Evolutionary conservation across 2,329 filamentous ascomycete species (phyloP), one percentile per base, ranked within the genome.

Genomic region (Xylaria sp.): DNA sequence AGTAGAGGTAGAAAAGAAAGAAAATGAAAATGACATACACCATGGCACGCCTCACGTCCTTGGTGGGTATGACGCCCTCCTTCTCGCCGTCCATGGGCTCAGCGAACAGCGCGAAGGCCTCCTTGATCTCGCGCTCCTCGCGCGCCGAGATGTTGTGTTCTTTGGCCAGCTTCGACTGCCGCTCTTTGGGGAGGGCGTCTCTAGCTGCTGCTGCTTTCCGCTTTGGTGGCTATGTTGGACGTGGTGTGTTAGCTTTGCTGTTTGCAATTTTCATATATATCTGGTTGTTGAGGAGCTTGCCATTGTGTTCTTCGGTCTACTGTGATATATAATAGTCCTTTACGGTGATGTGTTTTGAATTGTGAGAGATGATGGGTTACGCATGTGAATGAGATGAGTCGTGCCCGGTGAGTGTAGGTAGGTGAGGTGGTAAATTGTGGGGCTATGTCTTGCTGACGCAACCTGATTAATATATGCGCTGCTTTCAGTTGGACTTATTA

Each of bases 51-150:
- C 90, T 86, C 70, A 94, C 86, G 76, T 93, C 90, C 73, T 84
- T 83, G 3, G 86, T 88, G 13, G 87, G 86, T 58, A 93, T 86
- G 17, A 92, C 89, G 66, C 90, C 90, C 63, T 90, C 83, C 75
- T 93, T 92, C 73, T 94, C 90, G 58, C 90, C 88, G 22, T 89
- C 85, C 79, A 88, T 88, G 39, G 90, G 88, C 72, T 91, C 86
- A 1, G 89, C 83, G 78, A 98, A 99, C 7, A 98, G 86, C 25
- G 87, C 85, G 79, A 96, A 98, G 15, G 94, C 94, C 79, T 97
- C 94, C 74, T 89, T 90, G 76, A 99, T 97, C 81, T 97, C 94
- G 72, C 87, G 86, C 81, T 98, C 95, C 80, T 97, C 91, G 70
- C 91, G 88, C 45, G 90, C 91, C 15, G 89, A 90, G 76, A 98